These are phyloP conservation scores for Zarea fungicola DNA, from an alignment of 2,329 filamentous ascomycete genomes.

Conservation along the genomic window DNA sequence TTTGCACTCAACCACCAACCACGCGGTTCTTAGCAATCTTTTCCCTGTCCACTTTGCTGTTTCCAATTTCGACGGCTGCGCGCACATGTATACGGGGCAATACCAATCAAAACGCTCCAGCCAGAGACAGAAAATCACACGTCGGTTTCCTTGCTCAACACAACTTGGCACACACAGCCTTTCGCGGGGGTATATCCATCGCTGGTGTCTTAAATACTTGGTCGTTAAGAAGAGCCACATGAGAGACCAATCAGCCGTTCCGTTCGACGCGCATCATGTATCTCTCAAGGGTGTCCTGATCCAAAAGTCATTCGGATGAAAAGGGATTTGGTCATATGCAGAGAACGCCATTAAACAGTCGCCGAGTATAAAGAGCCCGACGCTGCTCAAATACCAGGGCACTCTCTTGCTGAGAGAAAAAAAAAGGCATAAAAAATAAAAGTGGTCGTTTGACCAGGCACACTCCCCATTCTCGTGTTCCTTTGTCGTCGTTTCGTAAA, in stretches of 20 bases:
- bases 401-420: constrained; percentile 26
- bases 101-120: background rate
- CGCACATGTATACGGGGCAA: background rate
- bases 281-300: constrained; percentile 24
- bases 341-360: constrained; percentile 20
- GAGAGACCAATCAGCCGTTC: constrained; percentile 24
- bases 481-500: constrained; percentile 13
- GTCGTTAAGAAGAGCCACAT: constrained; percentile 31
- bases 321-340: constrained; percentile 18
- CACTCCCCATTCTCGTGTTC: constrained; percentile 2
- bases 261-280: constrained; percentile 28
- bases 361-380: constrained; percentile 20
- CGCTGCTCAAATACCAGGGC: constrained; percentile 22
- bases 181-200: constrained; percentile 39
- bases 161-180: constrained; percentile 26
- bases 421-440: constrained; percentile 17
- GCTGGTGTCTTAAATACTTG: constrained; percentile 32
- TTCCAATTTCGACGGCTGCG: background rate
- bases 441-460: constrained; percentile 17
- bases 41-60: background rate
- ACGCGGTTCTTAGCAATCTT: constrained; percentile 12
- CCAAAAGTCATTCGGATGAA: constrained; percentile 23
- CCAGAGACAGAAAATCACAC: constrained; percentile 3
- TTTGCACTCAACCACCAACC: constrained; percentile 11
- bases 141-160: constrained; percentile 14